These are phyloP conservation scores for Linnemannia zychae DNA, from an alignment of 192 early-diverging fungal species.

Conservation along the genomic window DNA sequence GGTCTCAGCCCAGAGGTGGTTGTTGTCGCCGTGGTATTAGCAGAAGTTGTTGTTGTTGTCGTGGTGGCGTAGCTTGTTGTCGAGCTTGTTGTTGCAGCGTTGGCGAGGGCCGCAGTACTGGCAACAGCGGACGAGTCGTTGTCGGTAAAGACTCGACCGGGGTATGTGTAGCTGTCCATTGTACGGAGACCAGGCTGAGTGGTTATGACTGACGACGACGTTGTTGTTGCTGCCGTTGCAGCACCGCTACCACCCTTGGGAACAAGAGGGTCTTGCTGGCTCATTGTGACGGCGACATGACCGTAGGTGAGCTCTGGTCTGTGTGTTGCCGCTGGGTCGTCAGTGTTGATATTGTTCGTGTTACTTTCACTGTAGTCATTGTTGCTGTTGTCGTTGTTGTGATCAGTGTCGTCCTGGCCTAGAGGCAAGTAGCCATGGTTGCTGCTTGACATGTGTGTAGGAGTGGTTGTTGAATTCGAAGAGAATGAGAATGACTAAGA, in stretches of 20 bases:
- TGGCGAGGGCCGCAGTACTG: background rate
- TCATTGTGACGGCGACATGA: slow-evolving; percentile 15
- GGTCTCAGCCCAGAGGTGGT: slow-evolving; percentile 9
- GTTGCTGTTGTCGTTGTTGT: background rate
- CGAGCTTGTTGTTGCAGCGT: background rate
- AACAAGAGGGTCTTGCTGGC: background rate
- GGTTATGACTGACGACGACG: background rate
- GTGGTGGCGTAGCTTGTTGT: background rate
- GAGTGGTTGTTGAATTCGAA: background rate
- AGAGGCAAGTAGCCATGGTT: slow-evolving; percentile 30
- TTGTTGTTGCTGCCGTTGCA: background rate
- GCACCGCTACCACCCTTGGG: background rate
- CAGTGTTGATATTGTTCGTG: background rate
- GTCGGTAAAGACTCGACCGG: background rate
- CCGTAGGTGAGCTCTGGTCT: background rate
- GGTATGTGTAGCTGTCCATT: slow-evolving; percentile 1
- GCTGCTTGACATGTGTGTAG: slow-evolving; percentile 23
- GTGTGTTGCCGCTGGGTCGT: background rate
- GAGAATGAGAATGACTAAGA: background rate
- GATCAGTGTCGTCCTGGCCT: slow-evolving; percentile 9
- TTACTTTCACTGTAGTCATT: slow-evolving; percentile 2
- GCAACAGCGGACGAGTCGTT: background rate
- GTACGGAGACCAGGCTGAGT: background rate
- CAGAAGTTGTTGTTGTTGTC: background rate
- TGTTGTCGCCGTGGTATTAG: slow-evolving; percentile 5